Evolutionary conservation across 305 asterid species (phyloP).

Genomic region (Rubia occidens): DNA sequence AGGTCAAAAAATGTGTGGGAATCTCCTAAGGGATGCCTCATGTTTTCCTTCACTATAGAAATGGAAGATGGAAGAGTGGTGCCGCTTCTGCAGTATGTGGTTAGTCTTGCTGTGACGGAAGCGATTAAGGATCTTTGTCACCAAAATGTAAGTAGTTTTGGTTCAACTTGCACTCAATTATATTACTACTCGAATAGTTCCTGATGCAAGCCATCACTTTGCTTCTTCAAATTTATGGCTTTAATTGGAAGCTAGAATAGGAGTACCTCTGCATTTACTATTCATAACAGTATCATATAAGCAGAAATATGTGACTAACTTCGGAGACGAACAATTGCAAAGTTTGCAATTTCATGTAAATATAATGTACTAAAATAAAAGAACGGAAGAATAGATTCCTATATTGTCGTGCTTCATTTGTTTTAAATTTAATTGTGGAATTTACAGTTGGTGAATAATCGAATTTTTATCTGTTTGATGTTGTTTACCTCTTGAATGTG

Average conservation of each 20-base stretch:
- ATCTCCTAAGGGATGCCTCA: constrained; percentile 90
- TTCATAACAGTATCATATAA: neutral
- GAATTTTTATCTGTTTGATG: neutral
- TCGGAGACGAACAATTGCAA: neutral
- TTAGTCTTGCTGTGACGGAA: constrained; percentile 76
- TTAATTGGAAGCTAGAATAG: neutral
- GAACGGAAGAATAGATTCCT: neutral
- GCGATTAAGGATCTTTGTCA: constrained; percentile 68
- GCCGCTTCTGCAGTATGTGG: constrained; percentile 81
- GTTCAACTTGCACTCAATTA: neutral
- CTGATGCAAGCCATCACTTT: neutral
- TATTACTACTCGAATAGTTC: too few species aligned
- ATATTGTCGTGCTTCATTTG: neutral
- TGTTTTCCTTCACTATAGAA: constrained; percentile 81
- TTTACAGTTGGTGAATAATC: neutral
- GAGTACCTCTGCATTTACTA: neutral
- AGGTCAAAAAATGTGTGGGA: constrained; percentile 81
- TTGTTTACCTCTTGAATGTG: neutral
- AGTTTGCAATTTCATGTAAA: neutral
- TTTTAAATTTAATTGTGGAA: neutral
- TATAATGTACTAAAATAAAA: neutral
- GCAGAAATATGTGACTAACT: neutral
- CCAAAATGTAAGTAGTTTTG: constrained; percentile 39
- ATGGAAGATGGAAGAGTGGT: constrained; percentile 91
- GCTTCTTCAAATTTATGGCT: neutral